Base-by-base conservation (phyloP, 306 rosid genomes). In the Citrullus colocynthis region DNA sequence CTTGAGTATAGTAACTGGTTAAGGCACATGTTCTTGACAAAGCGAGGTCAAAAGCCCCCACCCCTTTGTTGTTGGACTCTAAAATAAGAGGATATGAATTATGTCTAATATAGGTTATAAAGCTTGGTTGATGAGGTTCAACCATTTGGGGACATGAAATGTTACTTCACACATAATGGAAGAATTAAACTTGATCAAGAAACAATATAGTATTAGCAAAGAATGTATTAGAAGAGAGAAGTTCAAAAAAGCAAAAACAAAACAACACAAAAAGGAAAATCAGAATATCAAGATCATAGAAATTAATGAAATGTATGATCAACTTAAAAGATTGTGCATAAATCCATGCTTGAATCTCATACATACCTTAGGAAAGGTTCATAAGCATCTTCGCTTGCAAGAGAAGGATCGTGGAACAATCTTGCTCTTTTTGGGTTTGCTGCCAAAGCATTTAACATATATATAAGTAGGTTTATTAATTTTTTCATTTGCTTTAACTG, bases 391-490 rank as follows among this genome's bases (percentile, higher is more conserved):
- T 90, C 91, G 63, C 79, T 79, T 2, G 88, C 90, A 85, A 92
- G 92, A 69, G 91, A 70, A 70, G 81, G 85, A 81, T 92, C 98
- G 83, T 95, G 98, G 88, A 95, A 95, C 79, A 92, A 80, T 80
- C 88, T 90, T 64, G 98, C 96, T 81, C 98, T 91, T 76, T 89
- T 92, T 1, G 97, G 97, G 87, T 95, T 95, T 42, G 91, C 99
- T 95, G 87, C 79, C 56, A 83, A 37, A 84, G 76, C 76, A 72
- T 82, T 17, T 21, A 61, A 5, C 52, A 59, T 73, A 37, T 69
- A 69, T 69, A 69, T 44, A 34, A 69, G 56, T 16, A 5, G 56
- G 36, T 48, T 70, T 69, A 34, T 61, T 64, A 64, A 6, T 17
- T 24, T 67, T 66, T 66, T n/a, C 52, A 5, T 66, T 67, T 42